Evolutionary conservation across 225 moss, liverwort and hornwort species (phyloP), one percentile per base, ranked within the genome.

Genomic region (Pseudisothecium myosuroides): DNA sequence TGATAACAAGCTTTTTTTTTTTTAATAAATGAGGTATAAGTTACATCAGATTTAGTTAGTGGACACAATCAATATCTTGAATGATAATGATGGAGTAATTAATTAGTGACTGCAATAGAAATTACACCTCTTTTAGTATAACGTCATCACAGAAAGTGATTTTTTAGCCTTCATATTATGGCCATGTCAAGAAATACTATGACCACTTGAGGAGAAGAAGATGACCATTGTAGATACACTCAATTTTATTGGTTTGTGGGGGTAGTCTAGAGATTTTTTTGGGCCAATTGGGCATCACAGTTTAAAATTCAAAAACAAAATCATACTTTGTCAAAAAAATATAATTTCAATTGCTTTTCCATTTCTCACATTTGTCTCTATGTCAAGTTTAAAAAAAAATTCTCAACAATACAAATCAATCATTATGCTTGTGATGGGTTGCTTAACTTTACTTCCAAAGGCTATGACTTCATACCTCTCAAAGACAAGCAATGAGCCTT

Each of bases 141-240:
- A 50, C 21, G 21, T 50, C 13, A 13, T 34, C 0, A 32, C 0
- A 29, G 0, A 7, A 50, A 34, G 5, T 34, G 13, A 32, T 1
- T 32, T 21, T 6, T 34, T 21, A 19, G 34, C 8, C 12, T 50
- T 50, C 4, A 12, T 76, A 0, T 34, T 50, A 8, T 32, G 0
- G 7, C 11, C 50, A 21, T 50, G 7, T 20, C 32, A 50, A 2
- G 2, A 75, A 50, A 50, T 34, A 21, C 21, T 13, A 20, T 12
- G 2, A 34, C 0, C 0, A 0, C 13, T 34, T 34, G 13, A 34
- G 3, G 2, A 12, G 34, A 50, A 1, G 5, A 19, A 34, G 13
- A 50, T 76, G 47, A 74, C 1, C 11, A 18, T 74, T 31, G 4
- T 19, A 1, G 7, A 74, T 31, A 7, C 19, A 47, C 4, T 31